Conservation (phyloP, 495 filamentous ascomycete genomes). For the Pseudomonodictys pantanalensis region DNA sequence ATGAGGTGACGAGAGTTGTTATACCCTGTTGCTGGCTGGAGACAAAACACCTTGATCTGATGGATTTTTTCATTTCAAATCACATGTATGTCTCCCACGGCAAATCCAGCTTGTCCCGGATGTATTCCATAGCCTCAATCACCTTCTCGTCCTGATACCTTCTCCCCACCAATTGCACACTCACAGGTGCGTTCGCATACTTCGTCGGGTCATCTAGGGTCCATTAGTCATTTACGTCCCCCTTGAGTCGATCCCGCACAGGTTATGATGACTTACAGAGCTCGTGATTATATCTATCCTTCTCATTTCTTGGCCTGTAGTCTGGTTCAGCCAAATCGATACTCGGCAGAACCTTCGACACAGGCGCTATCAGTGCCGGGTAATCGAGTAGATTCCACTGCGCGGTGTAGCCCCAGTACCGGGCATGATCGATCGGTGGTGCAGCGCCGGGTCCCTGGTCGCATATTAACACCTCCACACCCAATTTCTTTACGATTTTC, state of each 20-base stretch:
- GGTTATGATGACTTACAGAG: no score
- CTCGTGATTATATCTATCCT: conserved; percentile 37
- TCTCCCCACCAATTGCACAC: conserved; percentile 45
- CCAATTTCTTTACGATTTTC: no score
- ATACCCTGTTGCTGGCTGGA: neutral
- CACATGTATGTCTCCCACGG: conserved; percentile 21
- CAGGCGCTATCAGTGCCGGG: conserved; percentile 59
- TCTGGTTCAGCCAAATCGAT: no score
- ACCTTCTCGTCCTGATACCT: conserved; percentile 50
- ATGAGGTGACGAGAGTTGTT: neutral
- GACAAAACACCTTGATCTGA: no score
- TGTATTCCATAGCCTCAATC: conserved; percentile 44
- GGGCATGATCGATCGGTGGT: conserved; percentile 55
- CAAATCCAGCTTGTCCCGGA: conserved; percentile 34
- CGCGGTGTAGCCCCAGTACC: conserved; percentile 69
- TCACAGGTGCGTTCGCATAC: conserved; percentile 40
- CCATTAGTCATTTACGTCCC: conserved; percentile 44
- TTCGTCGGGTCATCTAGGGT: conserved; percentile 37
- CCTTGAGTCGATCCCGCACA: conserved; percentile 41
- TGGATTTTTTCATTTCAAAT: no score
- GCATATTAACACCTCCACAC: no score
- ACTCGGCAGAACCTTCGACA: conserved; percentile 45
- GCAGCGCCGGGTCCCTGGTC: conserved; percentile 60
- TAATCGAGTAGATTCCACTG: conserved; percentile 75
- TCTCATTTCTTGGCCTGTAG: conserved; percentile 42